Evolutionary conservation across 176 grass and related monocot species (phyloP).

Genomic region (Zea luxurians): DNA sequence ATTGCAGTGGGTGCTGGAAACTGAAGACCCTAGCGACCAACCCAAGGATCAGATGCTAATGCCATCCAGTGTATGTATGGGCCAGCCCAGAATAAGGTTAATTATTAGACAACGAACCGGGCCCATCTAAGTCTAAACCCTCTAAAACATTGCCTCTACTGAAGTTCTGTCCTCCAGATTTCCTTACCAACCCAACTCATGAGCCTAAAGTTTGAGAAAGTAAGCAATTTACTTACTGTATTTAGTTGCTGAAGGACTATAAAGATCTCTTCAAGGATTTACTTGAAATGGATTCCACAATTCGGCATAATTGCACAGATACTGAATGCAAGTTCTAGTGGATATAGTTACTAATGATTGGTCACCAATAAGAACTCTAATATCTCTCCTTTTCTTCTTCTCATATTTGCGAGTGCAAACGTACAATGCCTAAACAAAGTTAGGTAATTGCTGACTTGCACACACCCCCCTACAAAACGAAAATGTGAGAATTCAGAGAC

Average conservation of each 20-base stretch:
- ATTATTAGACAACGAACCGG: constrained; percentile 37
- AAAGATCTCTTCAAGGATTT: background rate
- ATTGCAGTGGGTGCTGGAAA: constrained; percentile 44
- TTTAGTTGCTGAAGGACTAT: constrained; percentile 3
- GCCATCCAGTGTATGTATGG: constrained; percentile 41
- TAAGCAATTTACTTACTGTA: background rate
- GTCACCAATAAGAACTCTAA: background rate
- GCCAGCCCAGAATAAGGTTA: constrained; percentile 45
- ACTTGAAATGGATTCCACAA: background rate
- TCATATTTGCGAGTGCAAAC: background rate
- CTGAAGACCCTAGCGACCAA: constrained; percentile 38
- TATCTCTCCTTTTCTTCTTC: too few relatives aligned
- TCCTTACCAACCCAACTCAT: constrained; percentile 11
- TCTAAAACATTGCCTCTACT: constrained; percentile 21
- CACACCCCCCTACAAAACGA: background rate
- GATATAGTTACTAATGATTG: background rate
- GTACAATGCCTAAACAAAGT: constrained; percentile 1
- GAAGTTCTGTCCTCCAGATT: constrained; percentile 9
- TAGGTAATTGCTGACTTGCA: background rate
- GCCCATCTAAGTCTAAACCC: background rate
- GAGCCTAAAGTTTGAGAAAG: background rate
- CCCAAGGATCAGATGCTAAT: constrained; percentile 58
- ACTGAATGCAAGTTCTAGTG: background rate
- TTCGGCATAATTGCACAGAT: background rate
- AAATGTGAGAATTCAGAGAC: constrained; percentile 12